Conservation (phyloP, 148 eudicot species). For the Rhododendron williamsianum region DNA sequence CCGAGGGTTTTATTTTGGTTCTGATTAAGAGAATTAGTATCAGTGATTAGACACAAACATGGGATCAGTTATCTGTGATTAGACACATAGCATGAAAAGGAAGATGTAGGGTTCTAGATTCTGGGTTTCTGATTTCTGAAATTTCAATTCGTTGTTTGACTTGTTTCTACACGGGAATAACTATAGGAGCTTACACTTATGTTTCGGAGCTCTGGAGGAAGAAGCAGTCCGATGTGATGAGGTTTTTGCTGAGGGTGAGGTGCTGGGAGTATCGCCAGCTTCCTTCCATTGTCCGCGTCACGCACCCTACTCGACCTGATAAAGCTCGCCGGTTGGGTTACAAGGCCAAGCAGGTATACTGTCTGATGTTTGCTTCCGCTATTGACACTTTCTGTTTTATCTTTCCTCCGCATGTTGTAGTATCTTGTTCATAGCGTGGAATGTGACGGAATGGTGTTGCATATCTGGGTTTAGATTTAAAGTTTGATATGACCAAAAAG, state of each 20-base stretch:
- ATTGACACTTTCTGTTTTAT: not conserved
- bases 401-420: not conserved
- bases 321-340: slow-evolving; percentile 30
- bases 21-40: not conserved
- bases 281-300: slow-evolving; percentile 28
- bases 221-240: slow-evolving; percentile 33
- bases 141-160: not conserved
- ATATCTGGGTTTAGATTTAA: not conserved
- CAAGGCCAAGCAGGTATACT: slow-evolving; percentile 26
- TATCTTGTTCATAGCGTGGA: not conserved
- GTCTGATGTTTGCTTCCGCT: not conserved
- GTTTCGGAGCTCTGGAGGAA: slow-evolving; percentile 34
- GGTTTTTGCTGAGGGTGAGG: slow-evolving; percentile 30
- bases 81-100: not conserved
- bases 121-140: not conserved
- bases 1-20: not conserved
- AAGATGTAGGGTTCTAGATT: not conserved
- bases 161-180: not conserved
- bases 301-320: slow-evolving; percentile 28
- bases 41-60: not conserved
- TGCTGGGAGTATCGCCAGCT: slow-evolving; percentile 31
- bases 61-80: not conserved
- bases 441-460: not conserved
- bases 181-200: slow-evolving; percentile 23
- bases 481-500: not conserved